These are phyloP conservation scores for Solanum sitiens DNA, from an alignment of 257 asterid genomes.

Conservation along the genomic window DNA sequence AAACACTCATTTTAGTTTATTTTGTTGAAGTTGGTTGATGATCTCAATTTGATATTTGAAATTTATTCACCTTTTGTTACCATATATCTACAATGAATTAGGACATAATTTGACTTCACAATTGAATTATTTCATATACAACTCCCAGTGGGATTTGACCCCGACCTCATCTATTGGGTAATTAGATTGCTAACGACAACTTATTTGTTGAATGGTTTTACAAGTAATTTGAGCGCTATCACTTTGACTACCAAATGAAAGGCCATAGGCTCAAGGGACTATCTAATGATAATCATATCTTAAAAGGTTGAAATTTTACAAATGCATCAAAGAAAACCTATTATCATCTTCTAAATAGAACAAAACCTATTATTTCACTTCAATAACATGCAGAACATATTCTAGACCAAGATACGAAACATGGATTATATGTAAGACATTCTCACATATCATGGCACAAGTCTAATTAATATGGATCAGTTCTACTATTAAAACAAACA, in stretches of 20 bases:
- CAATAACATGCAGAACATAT: not conserved
- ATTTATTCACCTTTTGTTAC: not conserved
- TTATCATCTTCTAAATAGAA: too few relatives aligned
- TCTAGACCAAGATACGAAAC: not conserved
- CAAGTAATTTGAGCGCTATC: not conserved
- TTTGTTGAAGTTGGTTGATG: not conserved
- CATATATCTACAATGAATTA: not conserved
- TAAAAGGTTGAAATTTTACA: not conserved
- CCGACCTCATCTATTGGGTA: not conserved
- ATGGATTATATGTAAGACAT: not conserved
- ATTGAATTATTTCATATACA: not conserved
- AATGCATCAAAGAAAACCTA: not conserved
- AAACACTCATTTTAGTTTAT: not conserved
- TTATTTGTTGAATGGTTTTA: too few relatives aligned
- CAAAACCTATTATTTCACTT: not conserved
- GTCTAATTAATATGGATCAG: not conserved
- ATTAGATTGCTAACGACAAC: not conserved
- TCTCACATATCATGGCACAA: not conserved
- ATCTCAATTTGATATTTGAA: not conserved
- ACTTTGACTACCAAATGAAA: not conserved
- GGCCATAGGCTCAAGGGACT: not conserved
- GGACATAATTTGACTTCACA: not conserved
- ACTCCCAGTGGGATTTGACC: not conserved
- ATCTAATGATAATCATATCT: not conserved
- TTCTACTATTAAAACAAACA: not conserved